Conservation (phyloP, 805 yeast genomes). For the Alloascoidea africana region DNA sequence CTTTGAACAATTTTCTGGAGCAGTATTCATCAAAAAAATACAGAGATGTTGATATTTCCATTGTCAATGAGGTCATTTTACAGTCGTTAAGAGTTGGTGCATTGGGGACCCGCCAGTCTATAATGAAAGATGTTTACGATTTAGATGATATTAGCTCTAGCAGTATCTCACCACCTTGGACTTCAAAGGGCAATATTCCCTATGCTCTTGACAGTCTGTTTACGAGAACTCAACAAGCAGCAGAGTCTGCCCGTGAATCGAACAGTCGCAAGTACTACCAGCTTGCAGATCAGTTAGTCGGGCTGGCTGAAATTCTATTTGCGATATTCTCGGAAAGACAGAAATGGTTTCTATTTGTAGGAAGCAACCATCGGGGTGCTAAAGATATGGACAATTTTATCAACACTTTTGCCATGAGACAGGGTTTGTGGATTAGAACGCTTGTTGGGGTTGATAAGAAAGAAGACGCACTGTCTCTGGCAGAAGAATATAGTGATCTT, state of each 20-base stretch:
- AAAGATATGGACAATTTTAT: slow-evolving; percentile 7
- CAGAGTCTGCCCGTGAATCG: not conserved
- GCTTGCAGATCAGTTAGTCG: slow-evolving; percentile 16
- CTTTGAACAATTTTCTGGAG: not conserved
- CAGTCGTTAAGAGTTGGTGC: not conserved
- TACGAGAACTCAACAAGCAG: slow-evolving; percentile 2
- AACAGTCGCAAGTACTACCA: slow-evolving; percentile 1
- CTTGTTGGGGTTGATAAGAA: slow-evolving; percentile 35
- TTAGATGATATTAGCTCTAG: slow-evolving; percentile 5
- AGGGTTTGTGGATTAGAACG: slow-evolving; percentile 42
- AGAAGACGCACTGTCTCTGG: slow-evolving; percentile 40
- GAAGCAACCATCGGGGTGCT: slow-evolving; percentile 4
- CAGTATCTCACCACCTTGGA: slow-evolving; percentile 14
- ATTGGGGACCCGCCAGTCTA: not conserved
- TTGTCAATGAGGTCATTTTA: not conserved
- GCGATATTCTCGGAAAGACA: slow-evolving; percentile 14
- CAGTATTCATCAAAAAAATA: not conserved
- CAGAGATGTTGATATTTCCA: not conserved
- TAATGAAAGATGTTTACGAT: slow-evolving; percentile 6
- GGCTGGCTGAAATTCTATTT: slow-evolving; percentile 26
- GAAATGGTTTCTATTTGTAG: slow-evolving; percentile 8
- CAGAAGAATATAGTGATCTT: slow-evolving; percentile 54
- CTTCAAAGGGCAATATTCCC: slow-evolving; percentile 11
- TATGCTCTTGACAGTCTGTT: slow-evolving; percentile 11
- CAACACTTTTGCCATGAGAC: slow-evolving; percentile 13